Evolutionary conservation across 2,329 filamentous ascomycete species (phyloP).

Genomic region (Ceratocystis papillata): DNA sequence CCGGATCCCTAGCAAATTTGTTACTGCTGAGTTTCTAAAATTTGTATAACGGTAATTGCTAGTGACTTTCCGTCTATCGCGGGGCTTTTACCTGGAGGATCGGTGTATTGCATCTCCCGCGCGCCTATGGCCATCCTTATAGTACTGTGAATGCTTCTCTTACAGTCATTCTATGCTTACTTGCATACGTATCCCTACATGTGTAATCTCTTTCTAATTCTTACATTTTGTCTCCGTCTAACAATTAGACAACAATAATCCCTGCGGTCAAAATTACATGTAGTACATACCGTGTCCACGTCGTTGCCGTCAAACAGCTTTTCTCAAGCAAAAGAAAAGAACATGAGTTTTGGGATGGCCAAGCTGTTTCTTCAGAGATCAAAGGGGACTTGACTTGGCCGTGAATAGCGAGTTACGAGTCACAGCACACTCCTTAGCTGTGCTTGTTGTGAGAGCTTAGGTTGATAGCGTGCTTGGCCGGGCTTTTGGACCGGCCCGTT

Average conservation of each 20-base stretch:
- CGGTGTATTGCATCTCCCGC: background rate
- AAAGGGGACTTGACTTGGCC: background rate
- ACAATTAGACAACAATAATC: no score
- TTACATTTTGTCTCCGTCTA: no score
- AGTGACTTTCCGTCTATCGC: no score
- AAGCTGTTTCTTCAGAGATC: background rate
- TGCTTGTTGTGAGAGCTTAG: background rate
- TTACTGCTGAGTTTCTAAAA: background rate
- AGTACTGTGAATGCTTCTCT: no score
- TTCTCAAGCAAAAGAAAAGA: background rate
- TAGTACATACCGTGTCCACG: no score
- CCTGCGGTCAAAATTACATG: no score
- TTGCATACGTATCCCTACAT: no score
- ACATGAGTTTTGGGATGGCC: background rate
- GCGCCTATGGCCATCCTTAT: background rate
- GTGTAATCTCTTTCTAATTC: no score
- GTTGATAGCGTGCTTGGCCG: background rate
- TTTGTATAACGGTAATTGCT: no score
- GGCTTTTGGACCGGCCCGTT: background rate
- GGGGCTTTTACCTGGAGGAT: no score
- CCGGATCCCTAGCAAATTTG: background rate
- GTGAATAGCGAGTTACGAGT: background rate
- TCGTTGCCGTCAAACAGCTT: background rate
- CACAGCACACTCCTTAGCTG: background rate
- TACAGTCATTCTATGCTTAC: no score